These are phyloP conservation scores for Monosporascus sp. DNA, from an alignment of 2,329 filamentous ascomycete species.

Conservation along the genomic window DNA sequence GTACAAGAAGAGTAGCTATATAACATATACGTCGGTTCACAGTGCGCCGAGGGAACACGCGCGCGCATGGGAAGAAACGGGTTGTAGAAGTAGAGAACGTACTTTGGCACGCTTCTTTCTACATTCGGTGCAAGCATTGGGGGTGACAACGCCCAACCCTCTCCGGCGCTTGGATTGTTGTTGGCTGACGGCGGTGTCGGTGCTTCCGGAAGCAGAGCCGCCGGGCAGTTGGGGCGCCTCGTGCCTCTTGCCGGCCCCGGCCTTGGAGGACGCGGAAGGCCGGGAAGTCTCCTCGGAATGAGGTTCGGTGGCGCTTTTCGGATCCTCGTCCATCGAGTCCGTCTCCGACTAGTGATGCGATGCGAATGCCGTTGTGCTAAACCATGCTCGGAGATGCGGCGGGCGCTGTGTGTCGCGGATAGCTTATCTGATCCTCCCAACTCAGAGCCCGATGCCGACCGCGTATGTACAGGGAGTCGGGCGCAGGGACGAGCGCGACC, in stretches of 20 bases:
- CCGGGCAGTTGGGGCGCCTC: slow-evolving; percentile 16
- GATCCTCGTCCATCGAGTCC: slow-evolving; percentile 25
- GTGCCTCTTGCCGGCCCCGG: slow-evolving; percentile 15
- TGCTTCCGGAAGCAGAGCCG: slow-evolving; percentile 1
- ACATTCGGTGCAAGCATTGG: slow-evolving; percentile 57
- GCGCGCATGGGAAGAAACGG: not conserved
- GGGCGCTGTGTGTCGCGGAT: not conserved
- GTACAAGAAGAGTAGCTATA: not conserved
- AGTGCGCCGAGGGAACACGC: not conserved
- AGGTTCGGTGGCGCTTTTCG: slow-evolving; percentile 17
- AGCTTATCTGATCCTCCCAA: not conserved
- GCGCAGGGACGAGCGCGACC: too few species aligned
- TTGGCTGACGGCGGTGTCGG: slow-evolving; percentile 13
- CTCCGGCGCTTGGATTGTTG: slow-evolving; percentile 46
- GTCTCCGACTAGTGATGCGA: slow-evolving; percentile 8
- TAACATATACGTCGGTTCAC: not conserved
- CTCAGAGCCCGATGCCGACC: not conserved
- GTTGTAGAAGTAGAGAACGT: slow-evolving; percentile 8
- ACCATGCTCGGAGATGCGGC: not conserved
- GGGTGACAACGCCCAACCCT: slow-evolving; percentile 51
- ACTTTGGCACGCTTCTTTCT: slow-evolving; percentile 59
- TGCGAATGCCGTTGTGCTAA: not conserved
- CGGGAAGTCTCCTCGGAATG: slow-evolving; percentile 7
- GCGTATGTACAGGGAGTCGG: too few species aligned
- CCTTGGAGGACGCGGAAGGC: slow-evolving; percentile 17